Evolutionary conservation across 2,329 filamentous ascomycete genomes (phyloP), one percentile per base, ranked within the genome.

Genomic region (Fusarium compactum): DNA sequence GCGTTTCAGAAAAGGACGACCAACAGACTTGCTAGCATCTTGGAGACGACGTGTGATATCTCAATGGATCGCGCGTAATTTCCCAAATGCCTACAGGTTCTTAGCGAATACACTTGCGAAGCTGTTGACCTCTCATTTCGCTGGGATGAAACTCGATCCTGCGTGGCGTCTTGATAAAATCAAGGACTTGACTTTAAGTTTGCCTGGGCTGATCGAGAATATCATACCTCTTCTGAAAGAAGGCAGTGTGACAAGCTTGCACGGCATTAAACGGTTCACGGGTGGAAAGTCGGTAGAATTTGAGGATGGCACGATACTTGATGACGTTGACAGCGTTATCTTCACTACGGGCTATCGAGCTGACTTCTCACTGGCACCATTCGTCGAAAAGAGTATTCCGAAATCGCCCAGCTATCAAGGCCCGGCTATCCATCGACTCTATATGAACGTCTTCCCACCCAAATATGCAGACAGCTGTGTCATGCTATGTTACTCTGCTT

Each of bases 221-320:
- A 29, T 53, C 7, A 22, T 69, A 8, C 65, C 66, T 18, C 65
- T 48, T 3, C 7, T 69, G 2, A 32, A 57, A 3, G 65, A 69
- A 2, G 61, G 66, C 0, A 57, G 41, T 8, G 60, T 69, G 22
- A 66, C 65, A 4, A 69, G 66, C 18, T 12, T 69, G 20, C 38
- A 69, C 0, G 66, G 66, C 0, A 56, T 69, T 0, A 69, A 62
- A 6, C 14, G 51, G 0, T 69, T 69, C 10, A 1, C 47, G 10
- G 66, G 66, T 2, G 66, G 54, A 5, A 41, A 45, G 2, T 69
- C 66, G 2, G 66, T 69, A 14, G 66, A 69, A 8, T 69, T 69
- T 30, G 65, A 69, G 1, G 65, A 69, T 3, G 66, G 66, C 7
- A 69, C 60, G 2, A 9, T 69, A 3, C 15, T 69, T 8, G 50